A percentile compares a stretch with the other conserved stretches of the same genome.
Evolutionary conservation across 2,329 filamentous ascomycete species (phyloP).

Genomic region (Zymoseptoria passerinii): DNA sequence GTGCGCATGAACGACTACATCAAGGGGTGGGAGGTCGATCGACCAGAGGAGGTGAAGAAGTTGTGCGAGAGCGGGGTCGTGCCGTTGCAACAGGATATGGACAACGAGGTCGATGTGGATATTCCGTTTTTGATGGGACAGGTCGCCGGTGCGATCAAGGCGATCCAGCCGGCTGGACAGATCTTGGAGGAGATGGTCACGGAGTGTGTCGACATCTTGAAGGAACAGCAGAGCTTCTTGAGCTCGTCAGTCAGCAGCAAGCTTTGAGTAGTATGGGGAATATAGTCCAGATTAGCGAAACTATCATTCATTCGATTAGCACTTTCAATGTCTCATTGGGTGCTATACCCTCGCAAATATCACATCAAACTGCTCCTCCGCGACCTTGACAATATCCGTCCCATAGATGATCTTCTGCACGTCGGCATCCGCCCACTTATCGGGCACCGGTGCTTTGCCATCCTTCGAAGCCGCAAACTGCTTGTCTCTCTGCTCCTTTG

Average conservation of each 20-base stretch:
- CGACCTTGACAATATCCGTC: conserved; percentile 37
- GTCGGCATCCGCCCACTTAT: conserved; percentile 47
- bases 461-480: conserved; percentile 40
- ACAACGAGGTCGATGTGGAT: conserved; percentile 74
- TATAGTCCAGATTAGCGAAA: background rate
- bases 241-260: conserved; percentile 33
- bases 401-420: conserved; percentile 44
- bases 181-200: conserved; percentile 89
- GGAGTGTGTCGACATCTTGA: conserved; percentile 63
- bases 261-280: conserved; percentile 18
- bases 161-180: conserved; percentile 69
- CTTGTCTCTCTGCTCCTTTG: conserved; percentile 51
- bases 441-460: conserved; percentile 37
- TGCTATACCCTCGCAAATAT: conserved; percentile 24
- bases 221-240: conserved; percentile 54
- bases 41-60: conserved; percentile 64
- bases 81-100: conserved; percentile 74
- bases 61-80: conserved; percentile 70
- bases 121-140: conserved; percentile 89
- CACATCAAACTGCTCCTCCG: conserved; percentile 36
- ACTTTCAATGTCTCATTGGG: too few relatives aligned
- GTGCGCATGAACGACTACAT: conserved; percentile 80
- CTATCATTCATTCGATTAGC: too few relatives aligned
- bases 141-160: conserved; percentile 68
- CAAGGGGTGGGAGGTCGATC: conserved; percentile 61